Percentiles rank a stretch among this genome's conserved stretches.
Evolutionary conservation across 2,329 filamentous ascomycete genomes (phyloP).

Genomic region (Neocucurbitaria cava): DNA sequence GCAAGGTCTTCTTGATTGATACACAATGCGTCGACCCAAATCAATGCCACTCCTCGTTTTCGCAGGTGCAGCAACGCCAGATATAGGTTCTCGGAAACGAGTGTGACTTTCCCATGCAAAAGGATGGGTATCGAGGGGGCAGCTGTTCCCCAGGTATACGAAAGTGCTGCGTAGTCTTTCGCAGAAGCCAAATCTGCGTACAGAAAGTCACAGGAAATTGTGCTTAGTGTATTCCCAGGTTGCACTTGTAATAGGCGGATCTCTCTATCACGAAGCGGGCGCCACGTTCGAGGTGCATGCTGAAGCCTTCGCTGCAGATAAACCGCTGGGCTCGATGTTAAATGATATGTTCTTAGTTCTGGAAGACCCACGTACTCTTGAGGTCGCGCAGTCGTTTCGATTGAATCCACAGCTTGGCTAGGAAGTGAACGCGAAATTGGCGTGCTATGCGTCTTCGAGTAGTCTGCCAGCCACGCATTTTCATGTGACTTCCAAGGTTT

Average conservation of each 20-base stretch:
- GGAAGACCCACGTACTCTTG: constrained; percentile 2
- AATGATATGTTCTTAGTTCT: neutral
- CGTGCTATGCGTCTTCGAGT: constrained; percentile 1
- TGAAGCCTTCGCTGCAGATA: neutral
- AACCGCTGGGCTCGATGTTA: neutral
- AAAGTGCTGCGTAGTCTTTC: constrained; percentile 7
- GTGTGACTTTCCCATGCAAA: constrained; percentile 1
- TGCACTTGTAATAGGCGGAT: constrained; percentile 10
- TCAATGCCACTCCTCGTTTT: neutral
- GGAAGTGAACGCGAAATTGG: constrained; percentile 2
- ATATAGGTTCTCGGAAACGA: constrained; percentile 9
- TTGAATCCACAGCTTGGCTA: constrained; percentile 8
- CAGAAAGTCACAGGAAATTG: constrained; percentile 6
- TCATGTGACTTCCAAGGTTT: neutral
- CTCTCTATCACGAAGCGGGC: neutral
- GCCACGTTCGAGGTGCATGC: neutral
- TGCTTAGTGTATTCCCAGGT: constrained; percentile 9
- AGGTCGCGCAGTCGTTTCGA: constrained; percentile 2
- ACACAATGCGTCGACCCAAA: constrained; percentile 19
- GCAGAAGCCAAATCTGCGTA: constrained; percentile 3
- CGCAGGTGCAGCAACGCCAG: constrained; percentile 11
- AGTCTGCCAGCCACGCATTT: neutral
- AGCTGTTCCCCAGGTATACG: constrained; percentile 9
- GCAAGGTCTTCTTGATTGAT: constrained; percentile 16
- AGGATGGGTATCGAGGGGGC: constrained; percentile 9